These are phyloP conservation scores for Exobasidium cylindrosporum DNA, from an alignment of 1,284 basidiomycete species.

Conservation along the genomic window DNA sequence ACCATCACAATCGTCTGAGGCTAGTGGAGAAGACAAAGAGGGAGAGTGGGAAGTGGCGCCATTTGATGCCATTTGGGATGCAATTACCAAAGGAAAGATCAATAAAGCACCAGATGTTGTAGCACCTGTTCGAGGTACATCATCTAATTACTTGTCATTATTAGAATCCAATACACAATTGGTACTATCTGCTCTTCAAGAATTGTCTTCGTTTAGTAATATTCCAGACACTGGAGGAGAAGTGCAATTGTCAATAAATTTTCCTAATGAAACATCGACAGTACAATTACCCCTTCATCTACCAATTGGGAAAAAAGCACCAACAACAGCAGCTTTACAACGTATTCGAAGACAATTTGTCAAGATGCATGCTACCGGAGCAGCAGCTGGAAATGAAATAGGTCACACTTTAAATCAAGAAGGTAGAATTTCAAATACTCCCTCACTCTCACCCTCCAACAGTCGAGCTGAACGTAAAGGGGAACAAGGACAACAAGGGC, in stretches of 20 bases:
- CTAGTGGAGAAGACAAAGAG: not conserved
- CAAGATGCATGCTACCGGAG: conserved; percentile 40
- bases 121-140: conserved; percentile 58
- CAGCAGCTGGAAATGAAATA: conserved; percentile 33
- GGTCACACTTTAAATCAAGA: conserved; percentile 28
- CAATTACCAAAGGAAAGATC: conserved; percentile 72
- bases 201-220: conserved; percentile 18
- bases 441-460: conserved; percentile 11
- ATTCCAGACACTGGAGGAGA: conserved; percentile 19
- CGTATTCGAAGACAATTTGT: conserved; percentile 46
- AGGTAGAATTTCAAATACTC: conserved; percentile 12
- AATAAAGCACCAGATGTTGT: conserved; percentile 84
- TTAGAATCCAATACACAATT: conserved; percentile 51
- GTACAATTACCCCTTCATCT: conserved; percentile 24
- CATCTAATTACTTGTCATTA: conserved; percentile 55
- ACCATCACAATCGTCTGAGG: too few relatives aligned
- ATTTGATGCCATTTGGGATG: conserved; percentile 72
- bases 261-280: conserved; percentile 12
- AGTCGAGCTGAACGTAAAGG: conserved; percentile 6
- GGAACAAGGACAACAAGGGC: too few relatives aligned
- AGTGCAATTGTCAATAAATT: not conserved
- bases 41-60: conserved; percentile 56
- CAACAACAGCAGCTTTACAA: conserved; percentile 34
- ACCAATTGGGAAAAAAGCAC: conserved; percentile 25
- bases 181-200: conserved; percentile 37